Conservation (phyloP, 257 asterid genomes). For the Plantago major region DNA sequence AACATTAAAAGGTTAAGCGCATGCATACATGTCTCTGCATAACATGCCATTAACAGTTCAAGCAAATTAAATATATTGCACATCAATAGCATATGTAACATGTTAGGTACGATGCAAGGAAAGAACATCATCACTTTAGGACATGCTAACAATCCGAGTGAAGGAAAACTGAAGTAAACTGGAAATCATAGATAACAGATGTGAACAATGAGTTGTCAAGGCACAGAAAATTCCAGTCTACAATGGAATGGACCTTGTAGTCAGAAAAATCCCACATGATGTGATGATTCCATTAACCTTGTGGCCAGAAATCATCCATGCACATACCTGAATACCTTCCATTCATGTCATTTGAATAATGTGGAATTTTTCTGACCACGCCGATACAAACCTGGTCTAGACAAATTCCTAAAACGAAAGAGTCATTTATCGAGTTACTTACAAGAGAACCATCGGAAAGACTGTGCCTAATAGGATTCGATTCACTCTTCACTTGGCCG, state of each 20-base stretch:
- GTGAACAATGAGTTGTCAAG: too few relatives aligned
- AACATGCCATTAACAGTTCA: slow-evolving; percentile 12
- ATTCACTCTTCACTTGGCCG: slow-evolving; percentile 79
- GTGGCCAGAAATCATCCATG: too few relatives aligned
- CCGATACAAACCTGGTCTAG: too few relatives aligned
- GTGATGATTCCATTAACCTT: too few relatives aligned
- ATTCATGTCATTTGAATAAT: too few relatives aligned
- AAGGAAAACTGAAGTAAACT: too few relatives aligned
- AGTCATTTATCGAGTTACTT: slow-evolving; percentile 31
- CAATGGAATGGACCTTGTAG: too few relatives aligned
- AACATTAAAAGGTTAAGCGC: slow-evolving; percentile 7
- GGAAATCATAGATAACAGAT: too few relatives aligned
- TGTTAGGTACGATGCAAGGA: slow-evolving; percentile 1
- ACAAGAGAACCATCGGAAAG: slow-evolving; percentile 92
- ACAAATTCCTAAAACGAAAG: neutral
- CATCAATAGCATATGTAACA: neutral
- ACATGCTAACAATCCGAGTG: neutral
- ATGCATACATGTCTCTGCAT: neutral
- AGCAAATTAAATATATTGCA: neutral
- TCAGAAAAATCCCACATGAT: too few relatives aligned
- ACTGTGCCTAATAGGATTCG: slow-evolving; percentile 71
- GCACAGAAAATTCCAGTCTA: too few relatives aligned
- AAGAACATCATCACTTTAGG: neutral
- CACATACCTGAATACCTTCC: too few relatives aligned
- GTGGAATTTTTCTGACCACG: too few relatives aligned